Percentiles rank a stretch among this genome's conserved stretches.
Evolutionary conservation across 306 rosid genomes (phyloP).

Genomic region (Mimosa bimucronata): DNA sequence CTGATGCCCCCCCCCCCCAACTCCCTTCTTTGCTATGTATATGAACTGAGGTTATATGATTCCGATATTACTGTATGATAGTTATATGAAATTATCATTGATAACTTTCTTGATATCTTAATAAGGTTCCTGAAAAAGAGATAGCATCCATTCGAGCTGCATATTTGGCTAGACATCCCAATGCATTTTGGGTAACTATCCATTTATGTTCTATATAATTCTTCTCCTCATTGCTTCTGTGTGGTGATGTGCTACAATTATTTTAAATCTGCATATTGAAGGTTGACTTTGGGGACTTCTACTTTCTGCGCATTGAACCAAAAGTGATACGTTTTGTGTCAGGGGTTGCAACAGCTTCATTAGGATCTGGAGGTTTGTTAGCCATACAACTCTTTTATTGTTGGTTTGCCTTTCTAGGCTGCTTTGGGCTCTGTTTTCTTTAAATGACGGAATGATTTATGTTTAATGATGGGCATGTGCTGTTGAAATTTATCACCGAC

Average conservation of each 20-base stretch:
- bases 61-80: slow-evolving; percentile 23
- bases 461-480: neutral
- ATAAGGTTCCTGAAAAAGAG: slow-evolving; percentile 79
- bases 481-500: slow-evolving; percentile 10
- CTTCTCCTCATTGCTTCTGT: slow-evolving; percentile 15
- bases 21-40: neutral
- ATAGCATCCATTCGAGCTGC: slow-evolving; percentile 67
- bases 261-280: slow-evolving; percentile 47
- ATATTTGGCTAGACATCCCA: slow-evolving; percentile 84
- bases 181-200: slow-evolving; percentile 87
- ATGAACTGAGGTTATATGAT: slow-evolving; percentile 5
- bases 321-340: slow-evolving; percentile 78
- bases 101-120: slow-evolving; percentile 24
- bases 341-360: slow-evolving; percentile 88
- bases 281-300: slow-evolving; percentile 99
- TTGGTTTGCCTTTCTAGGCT: slow-evolving; percentile 28
- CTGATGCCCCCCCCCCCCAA: neutral
- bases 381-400: slow-evolving; percentile 24
- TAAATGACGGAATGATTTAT: neutral
- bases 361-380: slow-evolving; percentile 96
- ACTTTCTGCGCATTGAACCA: slow-evolving; percentile 81
- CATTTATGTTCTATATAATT: slow-evolving; percentile 36
- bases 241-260: slow-evolving; percentile 27
- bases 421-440: neutral
- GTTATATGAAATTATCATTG: slow-evolving; percentile 25